These are phyloP conservation scores for Fusarium stilboides DNA, from an alignment of 2,329 filamentous ascomycete species.

Conservation along the genomic window DNA sequence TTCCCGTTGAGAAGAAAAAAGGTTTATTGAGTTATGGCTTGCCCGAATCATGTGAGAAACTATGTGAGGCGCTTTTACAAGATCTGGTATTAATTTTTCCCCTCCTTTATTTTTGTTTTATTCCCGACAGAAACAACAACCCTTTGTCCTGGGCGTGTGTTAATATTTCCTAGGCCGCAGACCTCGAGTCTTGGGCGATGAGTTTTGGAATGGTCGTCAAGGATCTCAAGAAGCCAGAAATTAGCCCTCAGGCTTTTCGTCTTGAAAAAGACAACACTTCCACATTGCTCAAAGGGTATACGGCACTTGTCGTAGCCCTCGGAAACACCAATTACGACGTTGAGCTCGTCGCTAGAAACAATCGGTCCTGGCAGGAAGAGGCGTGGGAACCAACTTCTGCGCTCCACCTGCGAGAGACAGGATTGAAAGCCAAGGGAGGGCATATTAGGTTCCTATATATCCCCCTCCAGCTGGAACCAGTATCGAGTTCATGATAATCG, in stretches of 20 bases:
- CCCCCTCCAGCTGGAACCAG: constrained; percentile 45
- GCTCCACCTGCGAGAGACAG: constrained; percentile 47
- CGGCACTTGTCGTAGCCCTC: constrained; percentile 46
- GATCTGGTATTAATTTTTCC: constrained; percentile 41
- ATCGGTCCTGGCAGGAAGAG: constrained; percentile 40
- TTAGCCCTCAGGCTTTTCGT: constrained; percentile 47
- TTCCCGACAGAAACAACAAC: neutral
- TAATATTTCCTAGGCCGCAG: constrained; percentile 35
- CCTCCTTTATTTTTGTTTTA: constrained; percentile 14
- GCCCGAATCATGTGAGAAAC: constrained; percentile 44
- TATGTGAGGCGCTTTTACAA: constrained; percentile 44
- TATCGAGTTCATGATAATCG: constrained; percentile 23
- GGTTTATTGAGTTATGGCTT: constrained; percentile 47
- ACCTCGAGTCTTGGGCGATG: constrained; percentile 46
- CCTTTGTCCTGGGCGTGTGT: constrained; percentile 10
- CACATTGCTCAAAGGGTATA: constrained; percentile 47
- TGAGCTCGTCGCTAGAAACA: constrained; percentile 46
- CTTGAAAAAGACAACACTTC: constrained; percentile 49
- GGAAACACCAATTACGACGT: constrained; percentile 48
- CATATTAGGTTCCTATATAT: constrained; percentile 49
- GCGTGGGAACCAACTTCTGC: constrained; percentile 44
- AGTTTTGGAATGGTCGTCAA: constrained; percentile 45
- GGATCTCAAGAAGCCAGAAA: constrained; percentile 45
- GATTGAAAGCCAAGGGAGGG: constrained; percentile 45
- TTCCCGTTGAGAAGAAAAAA: constrained; percentile 46